Base-by-base conservation (phyloP, 1,284 basidiomycete species). In the Cryptococcus sp. region DNA sequence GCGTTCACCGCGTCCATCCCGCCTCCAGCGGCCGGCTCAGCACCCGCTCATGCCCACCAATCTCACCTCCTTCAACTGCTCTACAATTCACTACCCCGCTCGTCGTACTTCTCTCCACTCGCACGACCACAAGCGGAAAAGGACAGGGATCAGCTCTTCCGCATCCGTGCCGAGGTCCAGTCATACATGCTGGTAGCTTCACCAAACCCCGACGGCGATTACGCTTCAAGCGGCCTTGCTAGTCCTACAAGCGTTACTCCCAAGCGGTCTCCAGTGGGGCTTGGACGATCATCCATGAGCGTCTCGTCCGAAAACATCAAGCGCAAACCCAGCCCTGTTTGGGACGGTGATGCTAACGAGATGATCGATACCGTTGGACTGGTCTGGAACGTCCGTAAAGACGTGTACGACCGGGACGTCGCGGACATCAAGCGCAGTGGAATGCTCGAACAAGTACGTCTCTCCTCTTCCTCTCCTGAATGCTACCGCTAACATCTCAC, bases 111-210 rank as follows among this genome's bases (percentile, higher is more conserved):
- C 58, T 68, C 69, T 5, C 67, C 70, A 5, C 50, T 71, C 20
- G 70, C 71, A 11, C 64, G 69, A 35, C 61, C 68, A 0, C 67
- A 71, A 35, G 57, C 69, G 10, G 69, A 75, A 20, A 77, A 76
- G 56, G 78, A 78, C 59, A 46, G 64, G 30, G 77, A 79, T 51
- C 68, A 73, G 20, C 67, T 72, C 94, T 68, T 70, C 60, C 68
- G 71, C 19, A 64, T 79, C 17, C 69, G 72, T n/a, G 65, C 69
- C n/a, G 78, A 78, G 60, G 63, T 79, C 30, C 73, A 75, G 47
- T 50, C 60, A 0, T 72, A 69, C 59, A 69, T 73, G 63, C 63
- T 68, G 2, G 54, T 52, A 5, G 46, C 65, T 1, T 61, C 60
- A 10, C 61, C 64, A 17, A 62, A 64, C 46, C 57, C 61, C 10